These are phyloP conservation scores for Cytospora piceae DNA, from an alignment of 2,329 filamentous ascomycete genomes.

Conservation along the genomic window DNA sequence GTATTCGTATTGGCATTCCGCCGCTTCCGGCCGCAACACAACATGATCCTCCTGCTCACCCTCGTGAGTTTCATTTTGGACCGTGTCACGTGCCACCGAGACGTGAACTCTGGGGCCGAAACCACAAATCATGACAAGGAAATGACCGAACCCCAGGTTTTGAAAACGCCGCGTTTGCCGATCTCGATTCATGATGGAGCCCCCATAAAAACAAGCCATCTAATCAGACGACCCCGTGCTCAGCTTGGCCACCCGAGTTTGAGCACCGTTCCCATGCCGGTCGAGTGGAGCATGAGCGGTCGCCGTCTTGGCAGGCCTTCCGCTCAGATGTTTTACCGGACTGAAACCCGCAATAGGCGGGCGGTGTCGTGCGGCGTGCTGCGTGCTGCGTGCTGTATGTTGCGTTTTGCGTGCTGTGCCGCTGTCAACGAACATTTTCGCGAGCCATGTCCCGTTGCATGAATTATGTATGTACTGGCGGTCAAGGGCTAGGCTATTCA, in stretches of 20 bases:
- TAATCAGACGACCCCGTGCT: slow-evolving; percentile 8
- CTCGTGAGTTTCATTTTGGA: not conserved
- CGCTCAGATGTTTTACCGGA: slow-evolving; percentile 1
- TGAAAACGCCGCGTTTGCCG: slow-evolving; percentile 13
- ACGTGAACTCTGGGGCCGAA: not conserved
- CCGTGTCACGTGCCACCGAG: not conserved
- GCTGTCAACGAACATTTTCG: not conserved
- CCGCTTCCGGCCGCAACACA: not conserved
- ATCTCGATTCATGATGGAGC: not conserved
- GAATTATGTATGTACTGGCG: not conserved
- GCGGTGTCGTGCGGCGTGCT: not conserved
- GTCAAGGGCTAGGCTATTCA: not conserved
- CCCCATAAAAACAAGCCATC: slow-evolving; percentile 1
- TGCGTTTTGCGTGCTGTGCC: not conserved
- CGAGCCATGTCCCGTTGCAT: not conserved
- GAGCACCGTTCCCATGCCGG: slow-evolving; percentile 13
- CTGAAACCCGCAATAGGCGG: not conserved
- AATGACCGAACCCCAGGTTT: not conserved
- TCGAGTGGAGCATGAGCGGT: slow-evolving; percentile 14
- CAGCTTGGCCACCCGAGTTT: not conserved
- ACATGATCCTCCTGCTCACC: not conserved
- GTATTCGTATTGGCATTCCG: not conserved
- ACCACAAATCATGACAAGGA: not conserved
- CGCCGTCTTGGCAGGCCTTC: slow-evolving; percentile 19
- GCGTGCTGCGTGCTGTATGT: not conserved